Conservation (phyloP, 2,329 filamentous ascomycete species). For the Xenoacremonium recifei region DNA sequence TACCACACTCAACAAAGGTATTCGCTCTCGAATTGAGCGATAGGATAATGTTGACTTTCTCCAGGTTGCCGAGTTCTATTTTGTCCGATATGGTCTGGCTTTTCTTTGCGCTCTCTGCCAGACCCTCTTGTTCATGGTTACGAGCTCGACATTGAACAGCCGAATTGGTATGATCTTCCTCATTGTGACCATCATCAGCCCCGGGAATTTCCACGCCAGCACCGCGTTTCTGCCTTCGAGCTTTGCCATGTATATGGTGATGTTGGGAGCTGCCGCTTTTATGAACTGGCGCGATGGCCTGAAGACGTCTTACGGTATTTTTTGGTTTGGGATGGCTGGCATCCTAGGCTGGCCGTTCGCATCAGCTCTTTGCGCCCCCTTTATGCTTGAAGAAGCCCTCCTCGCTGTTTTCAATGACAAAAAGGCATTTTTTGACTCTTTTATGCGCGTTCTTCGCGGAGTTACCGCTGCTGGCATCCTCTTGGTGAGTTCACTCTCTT, state of each 20-base stretch:
- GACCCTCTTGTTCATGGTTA: constrained; percentile 74
- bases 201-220: constrained; percentile 92
- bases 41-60: background rate
- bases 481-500: constrained; percentile 53
- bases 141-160: constrained; percentile 74
- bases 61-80: constrained; percentile 77
- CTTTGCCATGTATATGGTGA: constrained; percentile 93
- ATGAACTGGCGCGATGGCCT: constrained; percentile 83
- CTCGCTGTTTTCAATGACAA: constrained; percentile 52
- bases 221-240: constrained; percentile 86
- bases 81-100: constrained; percentile 73
- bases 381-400: constrained; percentile 73
- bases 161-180: constrained; percentile 85
- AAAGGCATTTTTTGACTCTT: constrained; percentile 58
- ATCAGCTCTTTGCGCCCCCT: constrained; percentile 76
- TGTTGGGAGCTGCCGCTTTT: constrained; percentile 83
- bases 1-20: constrained; percentile 61
- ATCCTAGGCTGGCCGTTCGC: constrained; percentile 95
- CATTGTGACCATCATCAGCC: constrained; percentile 71
- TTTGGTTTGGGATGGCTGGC: constrained; percentile 85
- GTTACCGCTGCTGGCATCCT: constrained; percentile 63
- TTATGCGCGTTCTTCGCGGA: constrained; percentile 66
- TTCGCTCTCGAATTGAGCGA: too few species aligned
- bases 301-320: constrained; percentile 78
- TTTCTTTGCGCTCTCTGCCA: constrained; percentile 78